Base-by-base conservation (phyloP, 495 filamentous ascomycete genomes). In the Platismatia glauca region DNA sequence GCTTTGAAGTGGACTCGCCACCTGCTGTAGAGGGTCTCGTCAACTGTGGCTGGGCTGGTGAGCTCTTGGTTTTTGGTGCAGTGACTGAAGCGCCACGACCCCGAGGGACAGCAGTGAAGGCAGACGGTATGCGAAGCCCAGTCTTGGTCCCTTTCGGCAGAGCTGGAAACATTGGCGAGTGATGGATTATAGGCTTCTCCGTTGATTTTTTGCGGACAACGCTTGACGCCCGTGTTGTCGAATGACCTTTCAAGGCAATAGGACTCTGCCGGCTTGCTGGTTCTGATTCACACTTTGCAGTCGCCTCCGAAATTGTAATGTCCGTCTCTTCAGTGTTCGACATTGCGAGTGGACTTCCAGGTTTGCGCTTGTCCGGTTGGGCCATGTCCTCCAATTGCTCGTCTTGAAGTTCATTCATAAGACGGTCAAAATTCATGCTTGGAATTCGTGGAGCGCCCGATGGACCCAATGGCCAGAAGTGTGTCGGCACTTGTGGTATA, bases 11-110 rank as follows among this genome's bases (percentile, higher is more conserved):
- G 20, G 41, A 55, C 27, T 59, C 58, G 18, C 35, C 34, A 34
- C 58, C 61, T 38, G 61, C 58, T 12, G 66, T 68, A 16, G 46
- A 48, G 6, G 66, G 66, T 53, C 66, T 65, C 8, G 63, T 63
- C 22, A 60, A 27, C 29, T 62, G 66, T 59, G 59, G 55, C 37
- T 43, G 55, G 24, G 56, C 55, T 31, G 60, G 24, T 39, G 59
- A 50, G 24, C 50, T 56, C 37, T 68, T 62, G 2, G 38, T 16
- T 38, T 33, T 60, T 50, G 65, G 35, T 15, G 48, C 15, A 13
- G 39, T 34, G n/a, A 59, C 27, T 31, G 63, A 65, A 48, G 58
- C 22, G 38, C 39, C 50, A 22, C 65, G 59, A 34, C 35, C 56
- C 9, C 59, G 39, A 38, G 39, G 13, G 22, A 33, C 33, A 38